These are phyloP conservation scores for Apium graveolens DNA, from an alignment of 129 eudicot species.

Conservation along the genomic window DNA sequence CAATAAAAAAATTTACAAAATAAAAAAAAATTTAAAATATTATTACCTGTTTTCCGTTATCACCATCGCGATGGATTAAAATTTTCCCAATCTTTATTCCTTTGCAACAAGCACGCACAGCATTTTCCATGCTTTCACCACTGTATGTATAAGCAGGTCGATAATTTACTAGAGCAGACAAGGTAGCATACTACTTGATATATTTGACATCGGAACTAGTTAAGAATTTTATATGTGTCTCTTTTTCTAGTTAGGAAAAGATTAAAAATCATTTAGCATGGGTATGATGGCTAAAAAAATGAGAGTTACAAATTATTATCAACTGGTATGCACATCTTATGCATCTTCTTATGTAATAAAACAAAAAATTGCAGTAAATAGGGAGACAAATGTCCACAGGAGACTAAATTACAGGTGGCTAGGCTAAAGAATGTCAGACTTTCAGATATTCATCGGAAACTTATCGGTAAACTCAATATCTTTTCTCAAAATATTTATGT, in stretches of 20 bases:
- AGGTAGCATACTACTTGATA: background rate
- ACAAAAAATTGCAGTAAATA: background rate
- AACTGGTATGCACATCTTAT: background rate
- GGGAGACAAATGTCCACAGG: background rate
- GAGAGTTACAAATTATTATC: background rate
- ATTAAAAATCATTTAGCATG: background rate
- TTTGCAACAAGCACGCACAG: slow-evolving; percentile 96
- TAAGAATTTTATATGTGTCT: background rate
- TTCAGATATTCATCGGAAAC: background rate
- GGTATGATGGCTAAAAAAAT: background rate
- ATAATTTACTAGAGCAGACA: slow-evolving; percentile 14
- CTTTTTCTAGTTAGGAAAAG: background rate
- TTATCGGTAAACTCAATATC: too few species aligned
- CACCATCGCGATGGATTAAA: slow-evolving; percentile 94
- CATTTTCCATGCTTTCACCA: slow-evolving; percentile 99
- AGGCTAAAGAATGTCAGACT: background rate
- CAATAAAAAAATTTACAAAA: background rate
- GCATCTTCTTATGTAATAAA: background rate
- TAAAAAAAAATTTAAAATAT: background rate
- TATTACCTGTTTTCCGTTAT: slow-evolving; percentile 80
- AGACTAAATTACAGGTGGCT: background rate
- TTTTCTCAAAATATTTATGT: too few species aligned
- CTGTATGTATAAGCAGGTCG: slow-evolving; percentile 19
- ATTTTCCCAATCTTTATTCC: slow-evolving; percentile 98
- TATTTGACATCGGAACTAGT: background rate